Base-by-base conservation (phyloP, 352 stramenopile genomes). In the Phytophthora crassamura region DNA sequence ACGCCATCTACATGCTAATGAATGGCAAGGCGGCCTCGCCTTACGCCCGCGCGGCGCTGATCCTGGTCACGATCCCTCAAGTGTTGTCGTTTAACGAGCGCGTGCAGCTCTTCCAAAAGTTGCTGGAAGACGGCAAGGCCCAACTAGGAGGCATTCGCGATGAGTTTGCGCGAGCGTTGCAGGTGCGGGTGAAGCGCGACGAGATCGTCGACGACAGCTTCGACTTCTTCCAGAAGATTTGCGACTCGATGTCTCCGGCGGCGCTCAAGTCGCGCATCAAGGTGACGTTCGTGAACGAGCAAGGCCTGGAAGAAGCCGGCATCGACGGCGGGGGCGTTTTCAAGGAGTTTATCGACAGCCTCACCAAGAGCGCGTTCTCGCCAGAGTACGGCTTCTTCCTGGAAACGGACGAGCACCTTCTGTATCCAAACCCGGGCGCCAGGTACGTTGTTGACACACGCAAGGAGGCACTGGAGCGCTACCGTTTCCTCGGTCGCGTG, bases 291-390 rank as follows among this genome's bases (percentile, higher is more conserved):
- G 67, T 96, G n/a, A 99, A 98, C 68, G 83, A 97, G 10, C 88
- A 97, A 72, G 97, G 94, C 0, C 67, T 95, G 10, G 81, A 98
- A 69, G 98, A 99, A 73, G 93, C 80, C 34, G 97, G 97, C 15
- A 98, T 99, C 53, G 97, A 99, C 73, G 92, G 96, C 32, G 97
- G 97, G 10, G 97, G 97, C 4, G 84, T 99, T 7, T 99, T 99
- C 65, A 99, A 99, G 75, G 97, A 99, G 60, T 99, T 97, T 62
- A 72, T 98, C 73, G 91, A 98, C 76, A 50, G 69, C 40, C 76
- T 99, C 14, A 97, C 84, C 30, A 93, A 88, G 18, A 77, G 87
- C 42, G 93, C 92, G 5, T 99, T 99, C 28, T 89, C 83, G 0
- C 83, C 83, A 4, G 78, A 92, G 59, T 84, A 79, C 30, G 75